A percentile compares a stretch with the other conserved stretches of the same genome.
Evolutionary conservation across 208 protist genomes (phyloP).

Genomic region (Borovskyia barvae): DNA sequence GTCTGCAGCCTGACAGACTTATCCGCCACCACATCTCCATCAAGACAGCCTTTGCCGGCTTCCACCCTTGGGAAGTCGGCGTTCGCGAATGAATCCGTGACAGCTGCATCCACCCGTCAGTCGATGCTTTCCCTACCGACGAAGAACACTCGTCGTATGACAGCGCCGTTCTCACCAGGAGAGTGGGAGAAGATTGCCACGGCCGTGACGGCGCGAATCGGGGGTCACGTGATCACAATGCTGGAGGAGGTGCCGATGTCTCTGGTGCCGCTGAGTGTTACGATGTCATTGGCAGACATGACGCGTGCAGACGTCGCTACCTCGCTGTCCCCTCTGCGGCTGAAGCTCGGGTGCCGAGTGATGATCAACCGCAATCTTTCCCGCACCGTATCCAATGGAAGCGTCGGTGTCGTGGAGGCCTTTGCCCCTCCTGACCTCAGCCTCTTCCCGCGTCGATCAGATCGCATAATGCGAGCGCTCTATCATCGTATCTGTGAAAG

Average conservation of each 20-base stretch:
- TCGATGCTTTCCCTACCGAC: no score
- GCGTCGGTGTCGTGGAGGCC: constrained; percentile 83
- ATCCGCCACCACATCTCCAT: no score
- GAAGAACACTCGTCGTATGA: not conserved
- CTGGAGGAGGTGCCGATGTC: constrained; percentile 46
- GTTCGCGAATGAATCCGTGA: no score
- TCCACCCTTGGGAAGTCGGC: no score
- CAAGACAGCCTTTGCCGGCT: no score
- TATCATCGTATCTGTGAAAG: constrained; percentile 29
- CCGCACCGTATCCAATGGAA: constrained; percentile 84
- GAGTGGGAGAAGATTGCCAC: constrained; percentile 46
- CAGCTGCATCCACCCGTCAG: no score
- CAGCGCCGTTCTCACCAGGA: constrained; percentile 2
- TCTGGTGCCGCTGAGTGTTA: constrained; percentile 65
- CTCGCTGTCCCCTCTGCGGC: constrained; percentile 58
- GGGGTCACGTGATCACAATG: constrained; percentile 39
- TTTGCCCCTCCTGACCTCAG: constrained; percentile 61
- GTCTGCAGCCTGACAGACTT: no score
- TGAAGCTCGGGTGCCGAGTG: constrained; percentile 87
- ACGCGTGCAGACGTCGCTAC: constrained; percentile 44
- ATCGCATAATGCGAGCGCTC: constrained; percentile 3
- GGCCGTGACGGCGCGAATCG: constrained; percentile 36
- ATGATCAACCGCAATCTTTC: constrained; percentile 91
- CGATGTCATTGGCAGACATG: constrained; percentile 62
- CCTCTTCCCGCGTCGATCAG: constrained; percentile 65